These are phyloP conservation scores for Peniophora sp. DNA, from an alignment of 1,284 basidiomycete species.

Conservation along the genomic window DNA sequence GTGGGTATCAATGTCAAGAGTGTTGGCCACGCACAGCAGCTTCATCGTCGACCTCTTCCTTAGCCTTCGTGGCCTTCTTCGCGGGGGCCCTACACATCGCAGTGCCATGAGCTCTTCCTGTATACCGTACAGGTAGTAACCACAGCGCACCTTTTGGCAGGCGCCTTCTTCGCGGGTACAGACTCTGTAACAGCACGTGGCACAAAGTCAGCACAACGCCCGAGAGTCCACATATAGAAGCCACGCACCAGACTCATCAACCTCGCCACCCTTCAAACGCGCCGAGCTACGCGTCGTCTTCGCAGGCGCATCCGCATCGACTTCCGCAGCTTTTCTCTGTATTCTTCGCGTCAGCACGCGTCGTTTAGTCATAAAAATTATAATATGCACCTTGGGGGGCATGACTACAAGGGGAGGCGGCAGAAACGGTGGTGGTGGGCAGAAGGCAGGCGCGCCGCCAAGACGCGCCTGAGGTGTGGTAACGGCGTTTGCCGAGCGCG, in stretches of 20 bases:
- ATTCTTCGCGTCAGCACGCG: conserved; percentile 2
- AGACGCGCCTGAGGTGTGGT: not conserved
- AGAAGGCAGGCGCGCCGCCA: not conserved
- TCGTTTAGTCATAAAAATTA: not conserved
- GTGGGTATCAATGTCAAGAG: not conserved
- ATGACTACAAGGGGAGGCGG: conserved; percentile 3
- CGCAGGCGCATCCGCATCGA: conserved; percentile 25
- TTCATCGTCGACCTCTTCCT: conserved; percentile 2
- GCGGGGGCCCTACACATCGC: not conserved
- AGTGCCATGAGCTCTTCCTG: no score
- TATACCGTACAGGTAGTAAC: no score
- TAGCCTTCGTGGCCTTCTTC: conserved; percentile 7
- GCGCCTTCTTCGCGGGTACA: not conserved
- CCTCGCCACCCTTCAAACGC: conserved; percentile 5
- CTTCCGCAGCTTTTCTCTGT: conserved; percentile 35
- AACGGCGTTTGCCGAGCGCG: not conserved
- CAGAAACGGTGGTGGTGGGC: not conserved
- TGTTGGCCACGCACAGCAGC: not conserved
- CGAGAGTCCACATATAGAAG: not conserved
- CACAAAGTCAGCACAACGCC: not conserved
- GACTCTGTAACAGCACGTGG: not conserved
- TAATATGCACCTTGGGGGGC: conserved; percentile 15
- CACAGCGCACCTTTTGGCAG: not conserved
- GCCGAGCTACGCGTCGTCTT: conserved; percentile 43
- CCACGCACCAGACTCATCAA: conserved; percentile 4